Percentiles rank a stretch among this genome's conserved stretches.
phyloP scores from a whole-genome alignment of 1,284 basidiomycete genomes.

The Moesziomyces aphidis region DNA sequence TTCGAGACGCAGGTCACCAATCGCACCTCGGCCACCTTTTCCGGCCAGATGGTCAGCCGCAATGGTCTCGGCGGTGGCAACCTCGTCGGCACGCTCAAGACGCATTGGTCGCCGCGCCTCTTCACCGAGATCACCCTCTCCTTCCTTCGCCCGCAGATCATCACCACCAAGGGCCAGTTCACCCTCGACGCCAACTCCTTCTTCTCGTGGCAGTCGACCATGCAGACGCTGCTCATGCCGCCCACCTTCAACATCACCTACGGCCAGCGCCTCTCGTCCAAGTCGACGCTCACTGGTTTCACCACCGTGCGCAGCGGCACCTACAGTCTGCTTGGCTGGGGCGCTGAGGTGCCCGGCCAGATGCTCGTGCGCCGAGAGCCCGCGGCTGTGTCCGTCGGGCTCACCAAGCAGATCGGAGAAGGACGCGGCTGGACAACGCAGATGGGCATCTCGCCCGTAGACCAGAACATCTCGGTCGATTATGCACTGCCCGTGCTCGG shows the following conservation, averaged over 20 bases:
- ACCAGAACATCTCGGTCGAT: constrained; percentile 65
- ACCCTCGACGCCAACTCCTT: constrained; percentile 69
- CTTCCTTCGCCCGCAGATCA: constrained; percentile 69
- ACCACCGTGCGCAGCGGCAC: constrained; percentile 69
- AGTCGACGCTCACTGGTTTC: constrained; percentile 60
- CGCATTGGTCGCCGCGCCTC: constrained; percentile 75
- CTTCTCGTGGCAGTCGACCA: constrained; percentile 65
- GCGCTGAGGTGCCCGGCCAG: constrained; percentile 35
- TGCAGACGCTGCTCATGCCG: constrained; percentile 57
- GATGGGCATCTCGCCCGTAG: constrained; percentile 41
- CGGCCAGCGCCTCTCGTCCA: constrained; percentile 68
- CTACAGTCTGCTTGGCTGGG: constrained; percentile 70
- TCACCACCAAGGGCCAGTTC: constrained; percentile 69
- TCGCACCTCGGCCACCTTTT: constrained; percentile 36
- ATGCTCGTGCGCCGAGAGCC: constrained; percentile 46
- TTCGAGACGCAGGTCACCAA: constrained; percentile 61
- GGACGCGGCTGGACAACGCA: constrained; percentile 61
- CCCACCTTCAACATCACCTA: constrained; percentile 70
- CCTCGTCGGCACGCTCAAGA: constrained; percentile 74
- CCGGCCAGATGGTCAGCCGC: constrained; percentile 69
- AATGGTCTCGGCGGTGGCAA: constrained; percentile 70
- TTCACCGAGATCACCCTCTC: constrained; percentile 67
- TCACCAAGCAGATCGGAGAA: constrained; percentile 52
- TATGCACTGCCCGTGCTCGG: constrained; percentile 69
- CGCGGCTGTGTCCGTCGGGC: constrained; percentile 52